These are phyloP conservation scores for Salix exigua DNA, from an alignment of 345 rosid genomes.

Conservation along the genomic window DNA sequence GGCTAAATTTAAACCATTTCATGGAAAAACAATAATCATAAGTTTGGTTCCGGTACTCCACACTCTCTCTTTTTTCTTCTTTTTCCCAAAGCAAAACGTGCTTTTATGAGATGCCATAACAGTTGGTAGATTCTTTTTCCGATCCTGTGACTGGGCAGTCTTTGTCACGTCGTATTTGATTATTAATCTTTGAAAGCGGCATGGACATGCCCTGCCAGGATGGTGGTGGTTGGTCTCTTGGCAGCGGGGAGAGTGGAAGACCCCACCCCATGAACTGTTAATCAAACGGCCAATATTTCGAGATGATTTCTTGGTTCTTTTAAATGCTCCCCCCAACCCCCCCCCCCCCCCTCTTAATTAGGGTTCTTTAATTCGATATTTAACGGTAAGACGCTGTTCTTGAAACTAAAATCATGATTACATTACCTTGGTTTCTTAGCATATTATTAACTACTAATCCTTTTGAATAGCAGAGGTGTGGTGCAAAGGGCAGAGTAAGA, in stretches of 20 bases:
- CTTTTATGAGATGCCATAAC: not conserved
- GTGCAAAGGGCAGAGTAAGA: too few relatives aligned
- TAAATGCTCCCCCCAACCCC: not conserved
- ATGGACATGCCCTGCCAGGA: not conserved
- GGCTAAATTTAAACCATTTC: too few relatives aligned
- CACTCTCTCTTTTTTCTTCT: rapidly evolving
- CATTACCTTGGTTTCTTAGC: too few relatives aligned
- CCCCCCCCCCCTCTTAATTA: too few relatives aligned
- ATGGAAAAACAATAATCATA: too few relatives aligned
- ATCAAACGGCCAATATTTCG: not conserved
- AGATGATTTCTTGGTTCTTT: not conserved
- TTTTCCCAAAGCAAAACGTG: not conserved
- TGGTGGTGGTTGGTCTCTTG: not conserved
- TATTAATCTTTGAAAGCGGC: not conserved
- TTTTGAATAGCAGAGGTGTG: too few relatives aligned
- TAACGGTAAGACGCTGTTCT: too few relatives aligned
- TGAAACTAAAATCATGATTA: too few relatives aligned
- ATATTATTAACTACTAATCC: too few relatives aligned
- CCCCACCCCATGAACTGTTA: not conserved
- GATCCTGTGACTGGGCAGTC: too few relatives aligned
- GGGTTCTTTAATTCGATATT: too few relatives aligned
- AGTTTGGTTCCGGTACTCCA: not conserved
- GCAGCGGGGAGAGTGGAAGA: not conserved
- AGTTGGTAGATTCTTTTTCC: not conserved
- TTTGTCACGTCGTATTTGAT: not conserved